These are phyloP conservation scores for Helianthus tuberosus DNA, from an alignment of 129 eudicot species.

Conservation along the genomic window DNA sequence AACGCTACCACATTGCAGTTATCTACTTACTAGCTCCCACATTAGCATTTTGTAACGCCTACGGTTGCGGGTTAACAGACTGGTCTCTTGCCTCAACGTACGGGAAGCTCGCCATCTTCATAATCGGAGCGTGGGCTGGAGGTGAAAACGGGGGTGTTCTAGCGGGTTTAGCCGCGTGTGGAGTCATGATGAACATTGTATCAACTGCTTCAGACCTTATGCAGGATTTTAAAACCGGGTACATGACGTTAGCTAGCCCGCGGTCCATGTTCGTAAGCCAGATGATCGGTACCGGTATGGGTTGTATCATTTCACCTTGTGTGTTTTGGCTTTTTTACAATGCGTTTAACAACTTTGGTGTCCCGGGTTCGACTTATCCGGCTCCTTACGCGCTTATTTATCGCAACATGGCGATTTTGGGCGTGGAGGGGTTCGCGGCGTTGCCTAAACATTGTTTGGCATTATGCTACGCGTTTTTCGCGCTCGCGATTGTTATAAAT, in stretches of 20 bases:
- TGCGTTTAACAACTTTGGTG: constrained; percentile 68
- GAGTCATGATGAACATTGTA: constrained; percentile 99
- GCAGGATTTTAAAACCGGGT: constrained; percentile 97
- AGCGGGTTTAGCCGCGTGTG: constrained; percentile 95
- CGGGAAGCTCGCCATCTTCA: constrained; percentile 92
- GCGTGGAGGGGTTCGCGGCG: constrained; percentile 85
- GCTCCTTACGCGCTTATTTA: constrained; percentile 83
- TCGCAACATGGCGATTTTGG: constrained; percentile 89
- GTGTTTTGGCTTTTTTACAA: constrained; percentile 95
- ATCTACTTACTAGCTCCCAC: constrained; percentile 72
- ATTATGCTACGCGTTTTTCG: constrained; percentile 70
- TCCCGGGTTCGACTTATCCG: constrained; percentile 60
- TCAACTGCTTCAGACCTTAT: constrained; percentile 90
- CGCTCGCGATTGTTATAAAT: constrained; percentile 64
- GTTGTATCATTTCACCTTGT: constrained; percentile 89
- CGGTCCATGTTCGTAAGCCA: constrained; percentile 98
- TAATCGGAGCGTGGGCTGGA: constrained; percentile 96
- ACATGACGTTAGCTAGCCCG: constrained; percentile 93
- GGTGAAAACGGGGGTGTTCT: constrained; percentile 78
- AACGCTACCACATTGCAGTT: constrained; percentile 72
- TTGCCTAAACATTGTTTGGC: constrained; percentile 83
- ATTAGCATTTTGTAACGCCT: constrained; percentile 91
- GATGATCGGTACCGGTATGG: constrained; percentile 91
- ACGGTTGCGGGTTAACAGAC: constrained; percentile 96
- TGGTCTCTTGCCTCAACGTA: constrained; percentile 97